Evolutionary conservation across 805 yeast species (phyloP).

Genomic region (Nakazawaea peltata): DNA sequence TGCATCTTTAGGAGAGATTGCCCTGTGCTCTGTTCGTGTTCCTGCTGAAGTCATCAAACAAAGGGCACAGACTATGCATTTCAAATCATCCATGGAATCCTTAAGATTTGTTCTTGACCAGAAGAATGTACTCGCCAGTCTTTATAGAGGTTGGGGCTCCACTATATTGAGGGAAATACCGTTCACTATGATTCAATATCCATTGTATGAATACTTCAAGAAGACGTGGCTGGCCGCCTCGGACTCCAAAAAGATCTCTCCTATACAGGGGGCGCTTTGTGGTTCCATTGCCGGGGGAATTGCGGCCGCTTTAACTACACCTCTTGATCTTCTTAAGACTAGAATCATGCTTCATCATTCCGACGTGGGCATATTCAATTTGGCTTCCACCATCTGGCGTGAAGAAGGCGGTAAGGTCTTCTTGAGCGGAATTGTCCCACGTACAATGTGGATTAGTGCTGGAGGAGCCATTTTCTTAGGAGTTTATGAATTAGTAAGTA

Average conservation of each 20-base stretch:
- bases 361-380: slow-evolving; percentile 33
- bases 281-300: slow-evolving; percentile 79
- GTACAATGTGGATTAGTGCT: slow-evolving; percentile 96
- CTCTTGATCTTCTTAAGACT: slow-evolving; percentile 72
- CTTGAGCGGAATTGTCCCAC: slow-evolving; percentile 83
- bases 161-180: slow-evolving; percentile 96
- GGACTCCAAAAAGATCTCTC: slow-evolving; percentile 35
- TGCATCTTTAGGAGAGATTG: slow-evolving; percentile 85
- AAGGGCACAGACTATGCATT: slow-evolving; percentile 72
- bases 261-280: slow-evolving; percentile 75
- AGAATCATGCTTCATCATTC: slow-evolving; percentile 71
- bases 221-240: slow-evolving; percentile 40
- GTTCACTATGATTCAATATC: slow-evolving; percentile 92
- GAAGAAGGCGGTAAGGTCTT: slow-evolving; percentile 76
- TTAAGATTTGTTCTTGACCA: slow-evolving; percentile 54
- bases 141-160: slow-evolving; percentile 89
- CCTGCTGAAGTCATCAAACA: slow-evolving; percentile 97
- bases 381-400: slow-evolving; percentile 44
- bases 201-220: slow-evolving; percentile 82
- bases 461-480: slow-evolving; percentile 98
- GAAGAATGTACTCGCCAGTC: slow-evolving; percentile 52
- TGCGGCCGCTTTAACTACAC: slow-evolving; percentile 78
- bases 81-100: slow-evolving; percentile 56
- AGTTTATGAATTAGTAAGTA: slow-evolving; percentile 68
- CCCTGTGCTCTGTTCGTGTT: slow-evolving; percentile 90